Conservation (phyloP, 2,329 filamentous ascomycete species). For the Aspergillus ruber region DNA sequence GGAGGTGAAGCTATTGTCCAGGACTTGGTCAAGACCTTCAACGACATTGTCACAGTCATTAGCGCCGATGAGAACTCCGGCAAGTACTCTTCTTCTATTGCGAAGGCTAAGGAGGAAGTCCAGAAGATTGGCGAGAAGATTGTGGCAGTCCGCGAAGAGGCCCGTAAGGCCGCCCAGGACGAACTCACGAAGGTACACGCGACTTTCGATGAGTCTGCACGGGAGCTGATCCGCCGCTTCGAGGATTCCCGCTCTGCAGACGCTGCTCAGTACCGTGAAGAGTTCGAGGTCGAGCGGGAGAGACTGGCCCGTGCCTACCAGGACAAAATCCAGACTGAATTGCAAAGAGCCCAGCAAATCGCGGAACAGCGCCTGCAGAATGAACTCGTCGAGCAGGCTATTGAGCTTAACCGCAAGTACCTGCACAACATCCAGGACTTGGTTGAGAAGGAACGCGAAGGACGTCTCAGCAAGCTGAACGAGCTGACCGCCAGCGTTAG, state of each 20-base stretch:
- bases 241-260: conserved; percentile 76
- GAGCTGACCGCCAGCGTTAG: conserved; percentile 71
- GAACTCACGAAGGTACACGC: conserved; percentile 65
- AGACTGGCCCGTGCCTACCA: conserved; percentile 72
- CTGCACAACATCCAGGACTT: conserved; percentile 67
- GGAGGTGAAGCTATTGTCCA: conserved; percentile 83
- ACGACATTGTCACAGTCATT: conserved; percentile 89
- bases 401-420: conserved; percentile 81
- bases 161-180: conserved; percentile 64
- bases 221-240: conserved; percentile 80
- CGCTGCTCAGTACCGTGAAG: conserved; percentile 74
- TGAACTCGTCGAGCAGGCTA: conserved; percentile 80
- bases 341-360: conserved; percentile 71
- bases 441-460: conserved; percentile 82
- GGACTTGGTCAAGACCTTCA: conserved; percentile 89
- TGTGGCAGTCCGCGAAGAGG: conserved; percentile 61
- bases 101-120: conserved; percentile 80
- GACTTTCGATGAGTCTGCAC: conserved; percentile 81
- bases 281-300: conserved; percentile 83
- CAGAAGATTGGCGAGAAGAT: conserved; percentile 73
- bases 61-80: conserved; percentile 75
- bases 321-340: conserved; percentile 68
- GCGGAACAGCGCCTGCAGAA: conserved; percentile 79
- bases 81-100: conserved; percentile 71
- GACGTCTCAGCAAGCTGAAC: conserved; percentile 76